These are phyloP conservation scores for Oryza glumipatula DNA, from an alignment of 176 grass and related monocot species.

Conservation along the genomic window DNA sequence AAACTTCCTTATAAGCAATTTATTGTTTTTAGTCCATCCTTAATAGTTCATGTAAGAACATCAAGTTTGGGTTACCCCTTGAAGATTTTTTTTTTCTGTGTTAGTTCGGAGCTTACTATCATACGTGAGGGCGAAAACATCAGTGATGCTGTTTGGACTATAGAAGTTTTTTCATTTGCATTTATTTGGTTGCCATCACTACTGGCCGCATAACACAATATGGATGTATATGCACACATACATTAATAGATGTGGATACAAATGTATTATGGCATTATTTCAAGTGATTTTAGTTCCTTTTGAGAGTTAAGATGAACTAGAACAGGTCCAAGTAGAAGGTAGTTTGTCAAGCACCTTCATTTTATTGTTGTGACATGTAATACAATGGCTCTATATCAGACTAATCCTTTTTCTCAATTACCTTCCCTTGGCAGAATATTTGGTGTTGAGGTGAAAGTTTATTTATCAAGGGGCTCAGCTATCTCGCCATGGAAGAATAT, in stretches of 20 bases:
- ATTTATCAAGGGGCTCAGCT: slow-evolving; percentile 26
- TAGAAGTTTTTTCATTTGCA: background rate
- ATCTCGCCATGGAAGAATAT: slow-evolving; percentile 22
- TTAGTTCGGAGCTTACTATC: slow-evolving; percentile 1
- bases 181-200: background rate
- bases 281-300: background rate
- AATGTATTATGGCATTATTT: background rate
- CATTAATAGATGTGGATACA: too few species aligned
- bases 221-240: too few species aligned
- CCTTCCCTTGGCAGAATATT: slow-evolving; percentile 31
- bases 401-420: slow-evolving; percentile 15
- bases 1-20: background rate
- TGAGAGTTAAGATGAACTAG: background rate
- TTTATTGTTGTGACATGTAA: background rate
- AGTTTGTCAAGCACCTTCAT: background rate
- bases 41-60: background rate
- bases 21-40: background rate
- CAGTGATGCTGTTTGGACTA: background rate
- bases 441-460: slow-evolving; percentile 5
- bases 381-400: background rate
- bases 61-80: background rate
- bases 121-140: background rate
- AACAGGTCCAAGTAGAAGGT: background rate
- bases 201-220: too few species aligned
- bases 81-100: background rate